Evolutionary conservation across 148 eudicot genomes (phyloP).

Genomic region (Rhododendron griersonianum): DNA sequence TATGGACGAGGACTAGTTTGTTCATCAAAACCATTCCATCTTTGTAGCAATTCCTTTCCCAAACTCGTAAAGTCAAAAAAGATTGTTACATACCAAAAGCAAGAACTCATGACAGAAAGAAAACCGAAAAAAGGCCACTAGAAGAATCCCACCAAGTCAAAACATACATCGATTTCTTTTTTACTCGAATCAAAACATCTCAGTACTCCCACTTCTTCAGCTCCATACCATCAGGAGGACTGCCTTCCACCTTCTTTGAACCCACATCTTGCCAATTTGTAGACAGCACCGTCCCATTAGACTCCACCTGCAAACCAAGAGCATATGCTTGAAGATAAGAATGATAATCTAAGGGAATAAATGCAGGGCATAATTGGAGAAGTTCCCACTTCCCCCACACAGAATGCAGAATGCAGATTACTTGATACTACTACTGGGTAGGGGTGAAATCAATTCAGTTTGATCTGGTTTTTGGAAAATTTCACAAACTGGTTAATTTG

Average conservation of each 20-base stretch:
- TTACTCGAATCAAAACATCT: neutral
- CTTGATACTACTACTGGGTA: neutral
- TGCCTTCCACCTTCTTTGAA: constrained; percentile 75
- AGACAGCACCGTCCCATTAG: constrained; percentile 89
- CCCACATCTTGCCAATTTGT: constrained; percentile 99
- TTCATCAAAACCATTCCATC: neutral
- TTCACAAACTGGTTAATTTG: neutral
- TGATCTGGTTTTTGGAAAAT: neutral
- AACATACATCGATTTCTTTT: neutral
- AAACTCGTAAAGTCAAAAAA: neutral
- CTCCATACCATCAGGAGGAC: constrained; percentile 95
- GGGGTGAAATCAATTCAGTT: neutral
- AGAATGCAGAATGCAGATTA: neutral
- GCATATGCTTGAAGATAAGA: neutral
- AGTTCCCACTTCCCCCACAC: no score
- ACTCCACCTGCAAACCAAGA: constrained; percentile 56
- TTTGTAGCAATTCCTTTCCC: neutral
- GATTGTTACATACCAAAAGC: neutral
- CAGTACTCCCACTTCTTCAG: constrained; percentile 83
- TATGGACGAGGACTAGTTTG: neutral
- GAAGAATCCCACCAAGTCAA: neutral
- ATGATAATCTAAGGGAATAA: neutral
- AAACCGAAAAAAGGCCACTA: neutral
- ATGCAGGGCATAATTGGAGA: neutral
- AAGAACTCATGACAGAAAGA: neutral